Evolutionary conservation across 2,329 filamentous ascomycete species (phyloP), one percentile per base, ranked within the genome.

Genomic region (Botrytis sinoallii): DNA sequence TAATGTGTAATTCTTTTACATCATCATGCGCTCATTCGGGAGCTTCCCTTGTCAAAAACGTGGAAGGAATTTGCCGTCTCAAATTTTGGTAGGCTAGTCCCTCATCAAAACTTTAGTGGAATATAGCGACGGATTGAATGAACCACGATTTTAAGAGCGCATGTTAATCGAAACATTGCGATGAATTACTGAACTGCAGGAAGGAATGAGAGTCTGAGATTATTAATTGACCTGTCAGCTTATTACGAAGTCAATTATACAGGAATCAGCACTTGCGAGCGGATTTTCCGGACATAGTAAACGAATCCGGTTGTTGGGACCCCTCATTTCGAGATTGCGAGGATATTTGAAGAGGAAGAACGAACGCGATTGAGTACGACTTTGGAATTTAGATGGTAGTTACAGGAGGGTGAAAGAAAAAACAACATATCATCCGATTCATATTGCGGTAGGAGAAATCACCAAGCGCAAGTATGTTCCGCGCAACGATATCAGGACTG

Each of bases 401-500:
- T 42, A 38, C 4, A 20, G 25, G 9, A 22, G 35, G 16, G 48
- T 6, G 18, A 12, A 40, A 7, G 9, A 9, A 57, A 10, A 18
- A 22, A 57, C 4, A 3, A 68, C 3, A 22, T 16, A n/a, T 32
- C 18, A 32, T 32, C 48, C 20, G 9, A 32, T 29, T 22, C 35
- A 14, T 18, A 12, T 55, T 29, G 46, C 7, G 32, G 25, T 14
- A 68, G 40, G 22, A 57, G 48, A 38, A 42, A 25, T 4, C 20
- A 25, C 42, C 68, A 32, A 38, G n/a, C 42, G 29, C 66, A 61
- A 44, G 12, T 29, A 73, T 73, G 71, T 63, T 70, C 25, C 66
- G 71, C 29, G 40, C 42, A 60, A 29, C 66, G 35, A 32, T 63
- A 52, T 44, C 18, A 40, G 32, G 25, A 20, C 38, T 52, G 20